These are phyloP conservation scores for Annona cherimola DNA, from an alignment of 164 flowering plant genomes.

Conservation along the genomic window DNA sequence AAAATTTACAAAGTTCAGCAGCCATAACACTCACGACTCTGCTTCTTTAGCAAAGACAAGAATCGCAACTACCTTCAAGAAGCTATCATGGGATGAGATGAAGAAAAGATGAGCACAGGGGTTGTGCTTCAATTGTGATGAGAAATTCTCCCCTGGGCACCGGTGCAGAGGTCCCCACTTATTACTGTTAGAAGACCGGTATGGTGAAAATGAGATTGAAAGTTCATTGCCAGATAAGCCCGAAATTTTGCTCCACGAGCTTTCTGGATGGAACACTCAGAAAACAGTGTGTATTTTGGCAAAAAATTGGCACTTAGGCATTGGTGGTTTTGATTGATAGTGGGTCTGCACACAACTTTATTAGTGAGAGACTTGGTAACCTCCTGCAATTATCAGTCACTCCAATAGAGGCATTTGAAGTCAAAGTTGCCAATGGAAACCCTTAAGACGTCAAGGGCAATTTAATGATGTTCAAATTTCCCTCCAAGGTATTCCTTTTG, in stretches of 20 bases:
- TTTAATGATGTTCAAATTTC: neutral
- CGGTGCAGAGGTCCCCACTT: neutral
- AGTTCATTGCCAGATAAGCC: neutral
- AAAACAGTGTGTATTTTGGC: slow-evolving; percentile 8
- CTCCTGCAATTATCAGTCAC: neutral
- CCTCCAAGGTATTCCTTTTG: neutral
- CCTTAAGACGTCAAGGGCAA: neutral
- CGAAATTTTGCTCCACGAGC: slow-evolving; percentile 6
- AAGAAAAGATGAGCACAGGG: neutral
- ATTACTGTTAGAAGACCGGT: neutral
- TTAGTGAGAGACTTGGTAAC: neutral
- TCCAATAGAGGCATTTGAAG: slow-evolving; percentile 5
- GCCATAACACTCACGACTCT: neutral
- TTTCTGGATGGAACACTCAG: slow-evolving; percentile 9
- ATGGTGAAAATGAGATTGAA: too few relatives aligned
- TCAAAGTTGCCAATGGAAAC: slow-evolving; percentile 12
- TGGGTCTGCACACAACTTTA: slow-evolving; percentile 9
- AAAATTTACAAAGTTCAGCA: neutral
- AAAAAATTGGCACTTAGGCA: slow-evolving; percentile 2
- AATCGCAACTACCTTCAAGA: neutral
- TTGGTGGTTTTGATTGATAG: slow-evolving; percentile 3
- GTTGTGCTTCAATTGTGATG: neutral
- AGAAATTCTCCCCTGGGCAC: neutral
- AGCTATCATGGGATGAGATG: neutral
- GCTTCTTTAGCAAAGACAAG: neutral